Evolutionary conservation across 306 rosid species (phyloP).

Genomic region (Rosa multiflora): DNA sequence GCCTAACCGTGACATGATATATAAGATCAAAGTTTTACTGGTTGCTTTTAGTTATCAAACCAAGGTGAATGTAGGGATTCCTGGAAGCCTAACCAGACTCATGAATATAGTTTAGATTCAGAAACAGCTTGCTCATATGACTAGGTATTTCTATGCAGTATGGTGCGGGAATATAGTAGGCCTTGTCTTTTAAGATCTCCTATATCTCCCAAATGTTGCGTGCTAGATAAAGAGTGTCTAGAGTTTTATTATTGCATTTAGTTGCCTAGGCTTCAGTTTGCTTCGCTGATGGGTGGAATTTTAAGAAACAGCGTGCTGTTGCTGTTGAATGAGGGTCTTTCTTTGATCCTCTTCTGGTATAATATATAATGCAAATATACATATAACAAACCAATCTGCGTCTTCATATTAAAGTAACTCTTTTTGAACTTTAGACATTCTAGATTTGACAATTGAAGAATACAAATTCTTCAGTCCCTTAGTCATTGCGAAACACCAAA

Average conservation of each 20-base stretch:
- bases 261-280: not conserved
- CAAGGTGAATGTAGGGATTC: not conserved
- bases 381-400: not conserved
- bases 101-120: not conserved
- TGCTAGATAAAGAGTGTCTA: not conserved
- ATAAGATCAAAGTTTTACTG: not conserved
- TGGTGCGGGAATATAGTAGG: constrained; percentile 9
- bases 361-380: not conserved
- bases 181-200: constrained; percentile 8
- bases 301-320: not conserved
- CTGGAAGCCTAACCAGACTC: not conserved
- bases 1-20: no score
- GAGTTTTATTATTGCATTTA: not conserved
- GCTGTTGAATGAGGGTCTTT: not conserved
- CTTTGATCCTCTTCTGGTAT: not conserved
- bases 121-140: not conserved
- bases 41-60: not conserved
- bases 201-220: not conserved
- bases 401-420: not conserved
- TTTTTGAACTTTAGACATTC: not conserved
- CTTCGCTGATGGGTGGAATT: not conserved
- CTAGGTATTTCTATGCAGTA: not conserved
- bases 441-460: not conserved
- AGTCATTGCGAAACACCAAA: not conserved
- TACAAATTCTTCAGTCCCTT: not conserved